Evolutionary conservation across 805 yeast genomes (phyloP).

Genomic region (Zygotorulaspora sp.): DNA sequence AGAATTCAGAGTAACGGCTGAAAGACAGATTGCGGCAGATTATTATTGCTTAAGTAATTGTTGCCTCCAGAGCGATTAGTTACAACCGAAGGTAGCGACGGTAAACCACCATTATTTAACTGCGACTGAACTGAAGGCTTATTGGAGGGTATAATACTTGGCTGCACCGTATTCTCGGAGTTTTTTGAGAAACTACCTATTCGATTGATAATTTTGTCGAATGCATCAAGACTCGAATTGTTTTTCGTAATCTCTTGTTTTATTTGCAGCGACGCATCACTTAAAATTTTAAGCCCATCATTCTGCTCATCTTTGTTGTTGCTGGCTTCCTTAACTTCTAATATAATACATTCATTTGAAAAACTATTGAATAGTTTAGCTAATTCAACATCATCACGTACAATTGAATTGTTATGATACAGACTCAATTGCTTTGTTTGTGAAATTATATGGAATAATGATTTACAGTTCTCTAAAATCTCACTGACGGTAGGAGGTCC

Average conservation of each 20-base stretch:
- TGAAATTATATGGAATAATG: slow-evolving; percentile 55
- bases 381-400: slow-evolving; percentile 45
- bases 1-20: slow-evolving; percentile 25
- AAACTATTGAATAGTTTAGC: slow-evolving; percentile 41
- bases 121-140: not conserved
- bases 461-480: slow-evolving; percentile 69
- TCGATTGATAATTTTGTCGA: slow-evolving; percentile 22
- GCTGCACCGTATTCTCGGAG: not conserved
- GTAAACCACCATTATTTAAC: not conserved
- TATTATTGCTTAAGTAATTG: slow-evolving; percentile 26
- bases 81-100: slow-evolving; percentile 9
- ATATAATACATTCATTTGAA: slow-evolving; percentile 35
- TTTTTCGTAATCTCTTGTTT: slow-evolving; percentile 11
- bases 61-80: slow-evolving; percentile 9
- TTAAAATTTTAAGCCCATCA: slow-evolving; percentile 29
- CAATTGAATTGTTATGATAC: slow-evolving; percentile 23
- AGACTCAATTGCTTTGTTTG: slow-evolving; percentile 18
- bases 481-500: slow-evolving; percentile 81
- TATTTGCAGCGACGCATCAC: slow-evolving; percentile 30
- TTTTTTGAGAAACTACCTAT: slow-evolving; percentile 16
- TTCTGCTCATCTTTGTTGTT: slow-evolving; percentile 8
- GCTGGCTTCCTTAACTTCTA: slow-evolving; percentile 37
- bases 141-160: slow-evolving; percentile 4
- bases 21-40: slow-evolving; percentile 32
- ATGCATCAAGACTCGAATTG: slow-evolving; percentile 13